Evolutionary conservation across 352 stramenopile species (phyloP).

Genomic region (Phytophthora parvispora): DNA sequence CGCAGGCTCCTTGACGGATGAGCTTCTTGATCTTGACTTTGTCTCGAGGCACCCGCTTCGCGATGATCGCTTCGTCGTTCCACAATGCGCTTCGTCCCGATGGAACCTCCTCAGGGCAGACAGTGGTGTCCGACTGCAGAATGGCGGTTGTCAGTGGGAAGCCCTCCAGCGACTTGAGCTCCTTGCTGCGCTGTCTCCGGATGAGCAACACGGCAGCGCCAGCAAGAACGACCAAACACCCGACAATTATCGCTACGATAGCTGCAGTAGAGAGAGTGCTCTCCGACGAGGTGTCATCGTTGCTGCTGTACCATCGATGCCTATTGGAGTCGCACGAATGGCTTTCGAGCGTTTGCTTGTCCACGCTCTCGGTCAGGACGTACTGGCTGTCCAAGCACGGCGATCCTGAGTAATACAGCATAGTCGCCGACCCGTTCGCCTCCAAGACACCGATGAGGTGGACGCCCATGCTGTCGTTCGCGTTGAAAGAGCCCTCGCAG

Average conservation of each 20-base stretch:
- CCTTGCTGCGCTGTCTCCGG: neutral
- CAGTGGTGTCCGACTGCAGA: neutral
- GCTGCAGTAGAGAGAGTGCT: neutral
- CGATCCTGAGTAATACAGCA: constrained; percentile 1
- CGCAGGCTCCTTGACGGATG: constrained; percentile 32
- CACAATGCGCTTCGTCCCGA: constrained; percentile 15
- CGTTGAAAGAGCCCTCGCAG: constrained; percentile 22
- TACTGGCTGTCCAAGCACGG: neutral
- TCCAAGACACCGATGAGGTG: constrained; percentile 12
- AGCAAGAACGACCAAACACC: neutral
- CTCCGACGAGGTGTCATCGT: neutral
- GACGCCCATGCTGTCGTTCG: constrained; percentile 1
- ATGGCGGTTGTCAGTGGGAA: neutral
- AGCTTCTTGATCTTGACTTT: constrained; percentile 24
- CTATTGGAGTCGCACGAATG: constrained; percentile 3
- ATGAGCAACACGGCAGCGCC: neutral
- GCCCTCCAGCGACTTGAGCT: neutral
- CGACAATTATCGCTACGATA: neutral
- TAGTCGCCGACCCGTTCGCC: constrained; percentile 10
- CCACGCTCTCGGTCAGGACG: neutral
- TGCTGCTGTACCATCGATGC: constrained; percentile 21
- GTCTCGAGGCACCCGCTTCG: constrained; percentile 39
- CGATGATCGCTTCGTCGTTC: constrained; percentile 40
- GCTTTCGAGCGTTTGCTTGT: neutral
- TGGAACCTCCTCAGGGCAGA: neutral